A percentile compares a stretch with the other conserved stretches of the same genome.
phyloP scores from a whole-genome alignment of 345 rosid species.

The Gossypium ekmanianum region DNA sequence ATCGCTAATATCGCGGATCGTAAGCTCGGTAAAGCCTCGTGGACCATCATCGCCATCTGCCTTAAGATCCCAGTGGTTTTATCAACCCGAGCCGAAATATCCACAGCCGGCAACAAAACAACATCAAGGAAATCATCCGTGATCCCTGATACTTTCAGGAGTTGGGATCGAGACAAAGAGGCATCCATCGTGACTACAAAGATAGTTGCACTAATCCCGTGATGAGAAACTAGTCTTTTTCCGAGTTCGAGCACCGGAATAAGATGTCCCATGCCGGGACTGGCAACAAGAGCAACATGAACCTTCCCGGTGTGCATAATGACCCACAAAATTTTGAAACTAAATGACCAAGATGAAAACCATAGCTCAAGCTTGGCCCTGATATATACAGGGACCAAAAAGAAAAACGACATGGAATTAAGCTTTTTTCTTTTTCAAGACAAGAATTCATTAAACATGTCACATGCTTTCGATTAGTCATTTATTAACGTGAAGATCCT shows the following conservation, averaged over 20 bases:
- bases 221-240: conserved; percentile 37
- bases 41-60: conserved; percentile 33
- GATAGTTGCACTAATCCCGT: conserved; percentile 42
- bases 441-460: too few relatives aligned
- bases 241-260: conserved; percentile 63
- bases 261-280: conserved; percentile 74
- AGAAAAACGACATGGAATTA: not conserved
- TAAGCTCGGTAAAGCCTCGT: conserved; percentile 37
- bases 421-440: too few relatives aligned
- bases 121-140: conserved; percentile 24
- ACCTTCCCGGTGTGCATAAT: conserved; percentile 33
- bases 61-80: conserved; percentile 30
- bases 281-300: conserved; percentile 48
- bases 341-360: not conserved
- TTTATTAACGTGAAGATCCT: not conserved
- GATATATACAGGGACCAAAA: too few relatives aligned
- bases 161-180: conserved; percentile 28
- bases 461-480: not conserved
- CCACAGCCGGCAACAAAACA: conserved; percentile 36
- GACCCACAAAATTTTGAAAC: not conserved
- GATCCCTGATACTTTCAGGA: conserved; percentile 15
- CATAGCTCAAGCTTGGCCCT: not conserved
- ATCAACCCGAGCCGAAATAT: conserved; percentile 28
- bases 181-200: conserved; percentile 37
- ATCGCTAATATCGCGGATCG: conserved; percentile 38